Conservation (phyloP, 768 basidiomycete genomes). For the Mycena capillaripes region DNA sequence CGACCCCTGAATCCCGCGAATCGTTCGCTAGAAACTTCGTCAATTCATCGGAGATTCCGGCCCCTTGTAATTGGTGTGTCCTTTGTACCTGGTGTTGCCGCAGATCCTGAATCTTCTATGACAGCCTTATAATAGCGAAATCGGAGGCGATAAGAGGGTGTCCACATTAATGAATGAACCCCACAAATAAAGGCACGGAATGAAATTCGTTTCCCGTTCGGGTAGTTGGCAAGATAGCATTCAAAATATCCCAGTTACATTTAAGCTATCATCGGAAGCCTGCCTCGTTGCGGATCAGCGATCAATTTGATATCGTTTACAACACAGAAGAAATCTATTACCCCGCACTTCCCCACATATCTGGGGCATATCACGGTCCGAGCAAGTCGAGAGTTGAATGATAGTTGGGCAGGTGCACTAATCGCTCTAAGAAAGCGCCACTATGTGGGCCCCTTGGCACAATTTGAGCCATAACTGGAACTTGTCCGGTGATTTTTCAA, state of each 20-base stretch:
- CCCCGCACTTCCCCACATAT: neutral
- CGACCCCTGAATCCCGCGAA: constrained; percentile 1
- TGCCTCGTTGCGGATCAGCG: too few species aligned
- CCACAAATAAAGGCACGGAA: neutral
- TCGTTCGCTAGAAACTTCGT: constrained; percentile 14
- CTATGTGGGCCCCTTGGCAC: neutral
- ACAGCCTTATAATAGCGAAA: constrained; percentile 3
- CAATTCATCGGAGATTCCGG: constrained; percentile 19
- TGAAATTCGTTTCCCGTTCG: too few species aligned
- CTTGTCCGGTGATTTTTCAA: neutral
- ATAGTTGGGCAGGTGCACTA: neutral
- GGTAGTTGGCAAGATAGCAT: neutral
- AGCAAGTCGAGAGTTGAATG: neutral
- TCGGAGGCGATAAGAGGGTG: neutral
- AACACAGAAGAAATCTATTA: neutral
- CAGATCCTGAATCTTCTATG: constrained; percentile 4
- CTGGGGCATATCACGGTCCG: neutral
- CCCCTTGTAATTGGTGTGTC: constrained; percentile 11
- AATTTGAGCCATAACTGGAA: neutral
- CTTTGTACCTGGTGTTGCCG: neutral
- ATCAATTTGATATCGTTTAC: neutral
- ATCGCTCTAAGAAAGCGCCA: constrained; percentile 7
- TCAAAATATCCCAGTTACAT: neutral
- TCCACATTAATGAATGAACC: neutral
- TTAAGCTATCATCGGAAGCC: neutral